Evolutionary conservation across 768 basidiomycete species (phyloP).

Genomic region (Hebeloma cylindrosporum): DNA sequence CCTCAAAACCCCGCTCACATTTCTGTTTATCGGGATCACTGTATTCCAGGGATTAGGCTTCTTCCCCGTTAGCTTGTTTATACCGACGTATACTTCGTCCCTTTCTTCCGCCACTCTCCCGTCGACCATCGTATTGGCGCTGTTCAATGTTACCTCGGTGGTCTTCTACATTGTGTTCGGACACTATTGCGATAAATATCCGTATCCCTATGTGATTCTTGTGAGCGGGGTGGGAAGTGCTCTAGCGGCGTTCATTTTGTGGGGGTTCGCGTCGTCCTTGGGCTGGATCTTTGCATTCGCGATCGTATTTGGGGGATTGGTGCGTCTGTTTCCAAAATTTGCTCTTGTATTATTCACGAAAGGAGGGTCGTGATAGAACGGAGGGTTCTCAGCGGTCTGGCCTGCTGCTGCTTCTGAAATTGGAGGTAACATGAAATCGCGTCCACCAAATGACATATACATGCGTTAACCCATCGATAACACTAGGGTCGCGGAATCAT

Average conservation of each 20-base stretch:
- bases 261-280: conserved; percentile 12
- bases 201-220: conserved; percentile 12
- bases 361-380: conserved; percentile 1
- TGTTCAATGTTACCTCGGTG: conserved; percentile 12
- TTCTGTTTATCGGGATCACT: conserved; percentile 5
- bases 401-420: conserved; percentile 13
- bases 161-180: conserved; percentile 12
- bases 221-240: conserved; percentile 8
- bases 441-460: no score
- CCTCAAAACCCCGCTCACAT: neutral
- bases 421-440: no score
- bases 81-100: conserved; percentile 10
- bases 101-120: conserved; percentile 6
- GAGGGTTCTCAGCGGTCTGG: conserved; percentile 10
- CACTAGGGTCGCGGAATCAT: conserved; percentile 8
- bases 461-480: no score
- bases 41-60: conserved; percentile 7
- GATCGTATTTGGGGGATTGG: conserved; percentile 11
- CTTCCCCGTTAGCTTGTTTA: conserved; percentile 12
- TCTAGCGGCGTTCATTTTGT: conserved; percentile 9
- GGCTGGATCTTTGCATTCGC: conserved; percentile 11
- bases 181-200: conserved; percentile 9
- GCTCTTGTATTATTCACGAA: neutral
- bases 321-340: neutral
- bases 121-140: conserved; percentile 7